A percentile compares a stretch with the other conserved stretches of the same genome.
Conservation (phyloP, 1,139 yeast species). For the Scheffersomyces cryptocercus region DNA sequence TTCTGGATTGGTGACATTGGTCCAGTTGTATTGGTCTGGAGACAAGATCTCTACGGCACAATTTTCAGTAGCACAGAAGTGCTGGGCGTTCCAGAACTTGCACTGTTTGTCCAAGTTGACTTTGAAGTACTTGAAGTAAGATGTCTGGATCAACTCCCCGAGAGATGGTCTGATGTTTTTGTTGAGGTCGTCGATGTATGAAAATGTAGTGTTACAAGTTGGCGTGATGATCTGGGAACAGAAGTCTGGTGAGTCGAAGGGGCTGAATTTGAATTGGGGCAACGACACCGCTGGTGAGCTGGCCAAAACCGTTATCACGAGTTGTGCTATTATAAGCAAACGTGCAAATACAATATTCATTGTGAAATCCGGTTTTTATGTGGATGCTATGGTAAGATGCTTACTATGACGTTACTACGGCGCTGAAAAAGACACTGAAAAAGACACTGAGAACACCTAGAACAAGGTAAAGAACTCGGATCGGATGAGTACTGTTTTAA, state of each 20-base stretch:
- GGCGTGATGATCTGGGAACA: constrained; percentile 50
- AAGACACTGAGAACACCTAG: too few relatives aligned
- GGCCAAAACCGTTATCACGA: too few relatives aligned
- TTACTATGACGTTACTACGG: too few relatives aligned
- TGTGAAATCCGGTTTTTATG: too few relatives aligned
- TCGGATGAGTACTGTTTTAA: too few relatives aligned
- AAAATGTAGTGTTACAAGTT: constrained; percentile 49
- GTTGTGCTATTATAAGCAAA: too few relatives aligned
- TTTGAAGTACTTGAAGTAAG: constrained; percentile 84
- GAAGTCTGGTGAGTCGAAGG: constrained; percentile 48
- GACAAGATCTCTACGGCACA: constrained; percentile 84
- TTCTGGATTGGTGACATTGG: constrained; percentile 61
- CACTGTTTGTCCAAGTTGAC: constrained; percentile 85
- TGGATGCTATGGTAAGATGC: too few relatives aligned
- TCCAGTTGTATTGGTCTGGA: constrained; percentile 54
- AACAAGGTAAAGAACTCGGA: too few relatives aligned
- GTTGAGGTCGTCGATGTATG: constrained; percentile 44
- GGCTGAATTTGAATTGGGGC: constrained; percentile 21
- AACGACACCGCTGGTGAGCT: neutral
- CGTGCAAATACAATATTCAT: too few relatives aligned
- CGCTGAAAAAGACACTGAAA: too few relatives aligned
- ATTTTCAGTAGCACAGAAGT: constrained; percentile 87
- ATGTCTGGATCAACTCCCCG: constrained; percentile 57
- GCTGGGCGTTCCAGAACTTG: constrained; percentile 82
- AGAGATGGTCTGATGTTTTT: constrained; percentile 48